Evolutionary conservation across 2,329 filamentous ascomycete genomes (phyloP).

Genomic region (Fusarium anguioides): DNA sequence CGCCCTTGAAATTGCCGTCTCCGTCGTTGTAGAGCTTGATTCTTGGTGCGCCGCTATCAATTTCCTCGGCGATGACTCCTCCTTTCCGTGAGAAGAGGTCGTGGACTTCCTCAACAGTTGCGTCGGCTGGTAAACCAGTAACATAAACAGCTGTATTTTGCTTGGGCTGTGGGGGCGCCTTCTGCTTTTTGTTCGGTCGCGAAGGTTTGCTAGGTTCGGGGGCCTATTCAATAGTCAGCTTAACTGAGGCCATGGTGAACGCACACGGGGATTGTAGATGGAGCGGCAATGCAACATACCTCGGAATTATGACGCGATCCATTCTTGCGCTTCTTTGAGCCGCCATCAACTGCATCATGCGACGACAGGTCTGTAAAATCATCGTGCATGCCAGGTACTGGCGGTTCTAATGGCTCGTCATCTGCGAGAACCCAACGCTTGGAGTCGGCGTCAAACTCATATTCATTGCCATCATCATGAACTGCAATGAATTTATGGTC

Average conservation of each 20-base stretch:
- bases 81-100: conserved; percentile 85
- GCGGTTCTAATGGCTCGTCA: conserved; percentile 56
- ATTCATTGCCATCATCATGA: conserved; percentile 85
- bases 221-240: conserved; percentile 35
- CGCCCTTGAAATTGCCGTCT: conserved; percentile 88
- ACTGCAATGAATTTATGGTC: conserved; percentile 87
- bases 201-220: conserved; percentile 50
- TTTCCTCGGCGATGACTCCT: conserved; percentile 93
- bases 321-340: conserved; percentile 58
- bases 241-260: not conserved
- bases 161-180: conserved; percentile 61
- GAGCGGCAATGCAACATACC: conserved; percentile 52
- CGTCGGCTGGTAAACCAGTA: conserved; percentile 85
- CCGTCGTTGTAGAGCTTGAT: conserved; percentile 94
- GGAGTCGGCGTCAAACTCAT: conserved; percentile 78
- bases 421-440: conserved; percentile 79
- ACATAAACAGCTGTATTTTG: conserved; percentile 94
- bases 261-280: not conserved
- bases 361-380: conserved; percentile 44
- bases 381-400: conserved; percentile 54
- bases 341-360: conserved; percentile 42
- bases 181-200: conserved; percentile 59
- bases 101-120: conserved; percentile 81
- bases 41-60: conserved; percentile 85
- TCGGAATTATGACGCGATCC: conserved; percentile 53